These are phyloP conservation scores for Hemileccinum rubropunctum DNA, from an alignment of 768 basidiomycete genomes.

Conservation along the genomic window DNA sequence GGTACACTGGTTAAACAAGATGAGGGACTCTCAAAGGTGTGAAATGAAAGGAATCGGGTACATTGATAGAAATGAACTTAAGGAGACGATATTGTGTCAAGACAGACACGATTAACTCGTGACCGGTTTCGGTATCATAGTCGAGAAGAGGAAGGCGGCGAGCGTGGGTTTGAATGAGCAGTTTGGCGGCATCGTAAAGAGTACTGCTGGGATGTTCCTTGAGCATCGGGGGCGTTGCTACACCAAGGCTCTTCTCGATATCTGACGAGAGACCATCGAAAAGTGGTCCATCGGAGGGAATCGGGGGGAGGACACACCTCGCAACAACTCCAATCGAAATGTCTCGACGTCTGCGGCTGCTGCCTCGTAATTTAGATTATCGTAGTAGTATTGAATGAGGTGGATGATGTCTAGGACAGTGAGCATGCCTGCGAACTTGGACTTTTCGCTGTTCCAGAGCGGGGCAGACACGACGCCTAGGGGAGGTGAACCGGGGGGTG, in stretches of 20 bases:
- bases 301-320: slow-evolving; percentile 56
- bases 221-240: slow-evolving; percentile 87
- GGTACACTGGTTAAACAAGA: slow-evolving; percentile 57
- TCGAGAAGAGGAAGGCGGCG: slow-evolving; percentile 93
- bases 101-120: slow-evolving; percentile 94
- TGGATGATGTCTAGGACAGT: slow-evolving; percentile 99
- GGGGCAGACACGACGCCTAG: slow-evolving; percentile 97
- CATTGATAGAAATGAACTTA: slow-evolving; percentile 98
- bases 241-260: slow-evolving; percentile 89
- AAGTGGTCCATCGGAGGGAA: slow-evolving; percentile 7
- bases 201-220: slow-evolving; percentile 85
- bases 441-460: slow-evolving; percentile 94
- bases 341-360: slow-evolving; percentile 91
- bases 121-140: slow-evolving; percentile 87
- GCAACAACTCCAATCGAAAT: slow-evolving; percentile 81
- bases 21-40: slow-evolving; percentile 1
- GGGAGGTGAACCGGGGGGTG: neutral
- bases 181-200: slow-evolving; percentile 85
- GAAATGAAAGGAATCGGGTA: slow-evolving; percentile 35
- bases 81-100: slow-evolving; percentile 96
- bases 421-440: slow-evolving; percentile 95
- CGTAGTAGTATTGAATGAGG: slow-evolving; percentile 97
- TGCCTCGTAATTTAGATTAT: slow-evolving; percentile 74
- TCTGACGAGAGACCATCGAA: slow-evolving; percentile 45
- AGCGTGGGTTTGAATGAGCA: slow-evolving; percentile 93